Base-by-base conservation (phyloP, 2,329 filamentous ascomycete species). In the Xylaria sp. region DNA sequence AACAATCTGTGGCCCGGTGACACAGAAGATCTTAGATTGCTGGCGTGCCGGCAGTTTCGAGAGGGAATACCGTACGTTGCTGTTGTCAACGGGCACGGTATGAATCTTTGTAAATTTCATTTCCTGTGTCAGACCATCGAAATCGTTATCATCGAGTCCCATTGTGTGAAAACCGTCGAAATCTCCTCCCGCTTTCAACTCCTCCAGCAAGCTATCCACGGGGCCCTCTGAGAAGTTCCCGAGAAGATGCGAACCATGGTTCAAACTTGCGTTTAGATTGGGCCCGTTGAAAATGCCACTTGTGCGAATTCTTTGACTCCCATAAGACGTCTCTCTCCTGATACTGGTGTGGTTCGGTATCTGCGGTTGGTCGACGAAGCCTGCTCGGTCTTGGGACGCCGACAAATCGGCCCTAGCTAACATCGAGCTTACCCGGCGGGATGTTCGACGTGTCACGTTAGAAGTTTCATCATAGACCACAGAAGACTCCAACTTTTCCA, bases 351-450 rank as follows among this genome's bases (percentile, higher is more conserved):
- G 73, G 9, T 71, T 73, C 7, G 76, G 68, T 7, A 75, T 70
- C 2, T 72, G 79, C 65, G 71, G 74, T 71, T 81, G 83, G 53
- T 96, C 92, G 34, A 86, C 83, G 70, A 96, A 95, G n/a, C 87
- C 83, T 1, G 87, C 81, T 68, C 90, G 83, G 66, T 96, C 92
- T 65, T 93, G 90, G 13, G 88, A 94, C 8, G 90, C 88, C 0
- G 91, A 93, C 18, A 97, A 78, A 71, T 97, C 93, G 37, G 90
- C 89, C 68, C 93, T 83, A 13, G 92, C 92, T 56, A 97, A 80
- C 75, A 96, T 83, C 13, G 93, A 97, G 76, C 94, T 99, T 30
- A 97, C 89, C 54, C 94, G 85, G 49, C 94, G 85, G 16, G 85
- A 88, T 62, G 84, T 84, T 60, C 84, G 79, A 55, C 84, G 76